These are phyloP conservation scores for Prunus dulcis DNA, from an alignment of 306 rosid species.

Conservation along the genomic window DNA sequence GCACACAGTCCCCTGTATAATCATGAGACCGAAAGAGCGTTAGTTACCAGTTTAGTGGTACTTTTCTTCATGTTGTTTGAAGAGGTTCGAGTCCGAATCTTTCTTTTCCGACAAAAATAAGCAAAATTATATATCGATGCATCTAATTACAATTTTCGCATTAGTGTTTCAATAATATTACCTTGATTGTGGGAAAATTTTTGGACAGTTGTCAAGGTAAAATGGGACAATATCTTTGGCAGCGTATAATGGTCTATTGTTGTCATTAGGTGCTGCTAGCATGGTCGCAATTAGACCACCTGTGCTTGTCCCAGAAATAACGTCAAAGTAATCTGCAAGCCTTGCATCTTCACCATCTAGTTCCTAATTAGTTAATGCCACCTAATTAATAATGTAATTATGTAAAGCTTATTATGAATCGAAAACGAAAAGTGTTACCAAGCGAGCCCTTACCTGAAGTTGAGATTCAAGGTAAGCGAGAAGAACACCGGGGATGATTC, in stretches of 20 bases:
- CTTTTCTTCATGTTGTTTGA: no score
- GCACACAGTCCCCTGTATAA: slow-evolving; percentile 33
- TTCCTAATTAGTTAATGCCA: slow-evolving; percentile 6
- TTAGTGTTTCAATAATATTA: not conserved
- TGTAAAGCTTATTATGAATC: not conserved
- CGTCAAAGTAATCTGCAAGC: slow-evolving; percentile 34
- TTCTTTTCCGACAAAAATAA: no score
- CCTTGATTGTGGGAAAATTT: slow-evolving; percentile 32
- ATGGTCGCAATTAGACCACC: slow-evolving; percentile 33
- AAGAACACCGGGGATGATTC: slow-evolving; percentile 31
- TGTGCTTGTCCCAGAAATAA: slow-evolving; percentile 32
- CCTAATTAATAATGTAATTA: not conserved
- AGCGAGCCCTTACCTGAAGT: slow-evolving; percentile 15
- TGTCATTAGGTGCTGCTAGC: slow-evolving; percentile 26
- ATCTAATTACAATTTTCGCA: no score
- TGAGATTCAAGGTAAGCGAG: slow-evolving; percentile 28
- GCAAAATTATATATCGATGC: no score
- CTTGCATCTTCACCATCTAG: slow-evolving; percentile 30
- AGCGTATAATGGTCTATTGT: slow-evolving; percentile 25
- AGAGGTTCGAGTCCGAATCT: no score
- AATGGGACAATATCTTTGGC: slow-evolving; percentile 26
- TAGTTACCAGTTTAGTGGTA: not conserved
- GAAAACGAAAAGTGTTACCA: not conserved
- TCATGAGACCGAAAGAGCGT: not conserved
- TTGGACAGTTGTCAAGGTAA: slow-evolving; percentile 20